Percentiles rank a stretch among this genome's conserved stretches.
Conservation (phyloP, 495 filamentous ascomycete species). For the Penicillium waksmanii region DNA sequence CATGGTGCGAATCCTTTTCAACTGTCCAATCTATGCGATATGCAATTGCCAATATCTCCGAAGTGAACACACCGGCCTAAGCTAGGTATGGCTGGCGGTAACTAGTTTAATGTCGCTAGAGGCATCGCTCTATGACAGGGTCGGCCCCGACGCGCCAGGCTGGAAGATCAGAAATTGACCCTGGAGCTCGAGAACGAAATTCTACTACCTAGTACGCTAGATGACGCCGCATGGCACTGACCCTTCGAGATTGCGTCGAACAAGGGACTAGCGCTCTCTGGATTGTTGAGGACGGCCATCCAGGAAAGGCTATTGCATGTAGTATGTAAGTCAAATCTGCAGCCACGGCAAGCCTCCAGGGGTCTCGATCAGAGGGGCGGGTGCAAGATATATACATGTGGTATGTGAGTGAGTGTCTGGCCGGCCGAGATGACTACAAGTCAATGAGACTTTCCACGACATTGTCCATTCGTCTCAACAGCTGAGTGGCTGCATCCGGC, state of each 20-base stretch:
- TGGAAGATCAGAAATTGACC: not conserved
- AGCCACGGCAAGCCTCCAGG: constrained; percentile 1
- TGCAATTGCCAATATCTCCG: constrained; percentile 4
- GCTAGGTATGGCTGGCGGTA: not conserved
- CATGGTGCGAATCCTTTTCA: constrained; percentile 2
- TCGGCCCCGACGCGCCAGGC: not conserved
- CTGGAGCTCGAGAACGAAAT: not conserved
- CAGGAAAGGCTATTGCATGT: not conserved
- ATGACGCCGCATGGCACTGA: constrained; percentile 3
- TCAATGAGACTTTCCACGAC: not conserved
- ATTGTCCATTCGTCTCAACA: not conserved
- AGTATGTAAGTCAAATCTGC: not conserved
- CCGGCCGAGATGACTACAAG: not conserved
- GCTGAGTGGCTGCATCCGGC: not conserved
- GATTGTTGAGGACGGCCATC: not conserved
- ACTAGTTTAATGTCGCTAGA: not conserved
- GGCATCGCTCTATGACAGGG: not conserved
- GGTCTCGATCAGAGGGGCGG: constrained; percentile 1
- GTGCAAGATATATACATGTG: not conserved
- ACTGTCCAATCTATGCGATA: constrained; percentile 1
- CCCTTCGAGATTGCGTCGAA: not conserved
- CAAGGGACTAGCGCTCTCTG: not conserved
- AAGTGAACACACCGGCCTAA: not conserved
- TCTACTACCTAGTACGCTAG: constrained; percentile 8
- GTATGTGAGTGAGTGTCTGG: not conserved